Percentiles rank a stretch among this genome's conserved stretches.
Evolutionary conservation across 2,329 filamentous ascomycete species (phyloP).

Genomic region (Ophiosphaerella korrae): DNA sequence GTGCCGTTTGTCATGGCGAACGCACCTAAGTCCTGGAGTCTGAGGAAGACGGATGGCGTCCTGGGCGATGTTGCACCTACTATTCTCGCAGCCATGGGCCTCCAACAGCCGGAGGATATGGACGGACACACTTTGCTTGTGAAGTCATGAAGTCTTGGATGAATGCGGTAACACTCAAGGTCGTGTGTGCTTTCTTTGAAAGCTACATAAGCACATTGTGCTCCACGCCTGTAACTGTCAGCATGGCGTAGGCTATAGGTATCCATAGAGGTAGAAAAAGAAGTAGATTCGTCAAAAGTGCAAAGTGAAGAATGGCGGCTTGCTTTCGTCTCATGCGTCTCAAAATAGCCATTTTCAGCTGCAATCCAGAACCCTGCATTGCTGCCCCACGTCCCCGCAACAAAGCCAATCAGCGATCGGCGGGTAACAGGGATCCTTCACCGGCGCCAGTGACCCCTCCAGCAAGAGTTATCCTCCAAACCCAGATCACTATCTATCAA

Average conservation of each 20-base stretch:
- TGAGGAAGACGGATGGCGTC: slow-evolving; percentile 86
- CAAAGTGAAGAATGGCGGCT: too few species aligned
- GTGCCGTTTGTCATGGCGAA: slow-evolving; percentile 99
- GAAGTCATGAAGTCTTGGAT: slow-evolving; percentile 60
- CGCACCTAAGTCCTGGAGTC: slow-evolving; percentile 83
- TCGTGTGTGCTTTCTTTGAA: too few species aligned
- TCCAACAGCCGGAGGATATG: slow-evolving; percentile 91
- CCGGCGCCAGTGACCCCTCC: slow-evolving; percentile 7
- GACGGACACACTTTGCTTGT: slow-evolving; percentile 81
- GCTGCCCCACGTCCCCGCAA: slow-evolving; percentile 1
- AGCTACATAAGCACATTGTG: too few species aligned
- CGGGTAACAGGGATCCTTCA: slow-evolving; percentile 8
- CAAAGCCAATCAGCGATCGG: slow-evolving; percentile 6
- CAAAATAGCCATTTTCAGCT: slow-evolving; percentile 13
- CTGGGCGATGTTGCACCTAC: slow-evolving; percentile 98
- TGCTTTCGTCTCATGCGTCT: slow-evolving; percentile 9
- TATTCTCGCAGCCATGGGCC: slow-evolving; percentile 85
- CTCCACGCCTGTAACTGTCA: too few species aligned
- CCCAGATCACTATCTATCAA: neutral
- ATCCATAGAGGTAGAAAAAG: neutral
- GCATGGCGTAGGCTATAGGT: too few species aligned
- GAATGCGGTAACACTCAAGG: too few species aligned
- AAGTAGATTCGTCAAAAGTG: slow-evolving; percentile 1
- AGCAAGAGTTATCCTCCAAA: neutral
- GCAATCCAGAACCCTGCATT: slow-evolving; percentile 9